Percentiles rank a stretch among this genome's conserved stretches.
Conservation (phyloP, 2,329 filamentous ascomycete species). For the Boeremia lycopersici region DNA sequence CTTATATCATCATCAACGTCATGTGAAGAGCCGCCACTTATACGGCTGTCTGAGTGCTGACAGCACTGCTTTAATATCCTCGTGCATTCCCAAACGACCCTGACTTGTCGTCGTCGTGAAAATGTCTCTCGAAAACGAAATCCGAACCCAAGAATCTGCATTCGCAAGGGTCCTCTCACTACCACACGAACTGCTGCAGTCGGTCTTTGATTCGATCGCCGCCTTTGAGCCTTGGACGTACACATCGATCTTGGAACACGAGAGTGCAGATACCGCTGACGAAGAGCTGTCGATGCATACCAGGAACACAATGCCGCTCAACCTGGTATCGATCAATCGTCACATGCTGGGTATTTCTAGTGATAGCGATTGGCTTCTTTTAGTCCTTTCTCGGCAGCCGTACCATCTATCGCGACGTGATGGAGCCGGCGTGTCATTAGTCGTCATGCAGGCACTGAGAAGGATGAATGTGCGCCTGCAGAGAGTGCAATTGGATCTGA, state of each 20-base stretch:
- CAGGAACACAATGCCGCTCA: background rate
- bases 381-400: constrained; percentile 1
- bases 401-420: background rate
- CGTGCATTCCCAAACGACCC: background rate
- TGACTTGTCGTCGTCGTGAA: background rate
- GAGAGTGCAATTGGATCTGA: background rate
- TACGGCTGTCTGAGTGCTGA: background rate
- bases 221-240: constrained; percentile 1
- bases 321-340: background rate
- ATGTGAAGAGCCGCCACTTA: constrained; percentile 2
- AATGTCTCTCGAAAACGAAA: background rate
- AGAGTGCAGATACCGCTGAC: background rate
- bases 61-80: background rate
- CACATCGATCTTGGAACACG: background rate
- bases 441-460: constrained; percentile 4
- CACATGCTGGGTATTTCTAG: background rate
- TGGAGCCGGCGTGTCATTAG: background rate
- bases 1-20: constrained; percentile 16
- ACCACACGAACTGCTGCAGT: background rate
- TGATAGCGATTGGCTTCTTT: background rate
- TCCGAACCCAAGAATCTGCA: background rate
- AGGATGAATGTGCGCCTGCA: background rate
- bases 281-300: background rate
- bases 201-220: background rate
- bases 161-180: background rate